Evolutionary conservation across 208 protist genomes (phyloP).

Genomic region (Blechomonas ayalai): DNA sequence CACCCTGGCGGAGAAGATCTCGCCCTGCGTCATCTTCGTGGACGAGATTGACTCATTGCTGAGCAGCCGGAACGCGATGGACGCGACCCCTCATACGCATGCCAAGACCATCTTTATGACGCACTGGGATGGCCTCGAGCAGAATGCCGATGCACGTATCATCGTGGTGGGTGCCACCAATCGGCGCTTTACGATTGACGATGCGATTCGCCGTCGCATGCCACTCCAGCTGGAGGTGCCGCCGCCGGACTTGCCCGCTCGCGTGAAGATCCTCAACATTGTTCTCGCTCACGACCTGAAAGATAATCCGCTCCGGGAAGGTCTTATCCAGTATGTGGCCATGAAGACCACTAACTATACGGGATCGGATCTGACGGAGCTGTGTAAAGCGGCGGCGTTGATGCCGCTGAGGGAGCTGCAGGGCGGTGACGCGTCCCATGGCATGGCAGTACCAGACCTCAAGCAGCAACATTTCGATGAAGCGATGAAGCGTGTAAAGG

Average conservation of each 20-base stretch:
- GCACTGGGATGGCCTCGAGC: conserved; percentile 81
- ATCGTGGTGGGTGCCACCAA: conserved; percentile 90
- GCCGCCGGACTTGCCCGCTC: conserved; percentile 38
- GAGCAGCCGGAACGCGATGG: conserved; percentile 52
- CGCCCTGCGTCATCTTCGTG: conserved; percentile 87
- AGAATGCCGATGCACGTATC: conserved; percentile 31
- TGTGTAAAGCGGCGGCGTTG: conserved; percentile 86
- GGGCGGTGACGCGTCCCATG: conserved; percentile 1
- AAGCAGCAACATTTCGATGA: conserved; percentile 62
- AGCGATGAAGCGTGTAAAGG: conserved; percentile 62
- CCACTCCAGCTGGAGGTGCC: conserved; percentile 80
- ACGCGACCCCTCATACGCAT: conserved; percentile 61
- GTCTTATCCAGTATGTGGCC: conserved; percentile 68
- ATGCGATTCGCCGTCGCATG: conserved; percentile 87
- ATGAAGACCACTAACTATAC: conserved; percentile 77
- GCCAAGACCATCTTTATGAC: conserved; percentile 92
- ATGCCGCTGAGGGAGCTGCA: conserved; percentile 66
- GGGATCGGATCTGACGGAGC: conserved; percentile 90
- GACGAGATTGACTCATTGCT: conserved; percentile 92
- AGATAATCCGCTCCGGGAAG: conserved; percentile 31
- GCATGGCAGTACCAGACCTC: conserved; percentile 14
- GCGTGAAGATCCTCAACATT: conserved; percentile 75
- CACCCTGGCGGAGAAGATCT: conserved; percentile 69
- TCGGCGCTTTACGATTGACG: conserved; percentile 84
- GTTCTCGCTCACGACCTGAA: conserved; percentile 56